Conservation (phyloP, 306 rosid genomes). For the Cicer chorassanicum region DNA sequence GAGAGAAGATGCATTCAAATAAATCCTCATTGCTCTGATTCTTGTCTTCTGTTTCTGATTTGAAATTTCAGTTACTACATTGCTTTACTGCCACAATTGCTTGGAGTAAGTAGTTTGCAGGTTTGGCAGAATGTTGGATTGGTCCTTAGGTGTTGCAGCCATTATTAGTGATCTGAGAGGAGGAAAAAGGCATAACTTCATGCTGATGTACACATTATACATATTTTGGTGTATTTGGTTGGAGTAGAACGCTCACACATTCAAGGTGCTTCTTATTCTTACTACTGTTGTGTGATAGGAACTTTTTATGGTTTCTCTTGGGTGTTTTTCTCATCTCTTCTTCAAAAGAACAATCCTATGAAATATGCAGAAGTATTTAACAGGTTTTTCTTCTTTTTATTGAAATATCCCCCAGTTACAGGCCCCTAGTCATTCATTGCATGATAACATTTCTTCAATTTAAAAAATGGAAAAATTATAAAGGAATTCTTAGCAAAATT, state of each 20-base stretch:
- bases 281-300: neutral
- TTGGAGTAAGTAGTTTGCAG: neutral
- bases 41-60: neutral
- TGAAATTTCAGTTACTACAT: neutral
- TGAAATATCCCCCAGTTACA: neutral
- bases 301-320: neutral
- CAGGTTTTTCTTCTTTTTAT: neutral
- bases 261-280: constrained; percentile 2
- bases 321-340: neutral
- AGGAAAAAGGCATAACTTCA: neutral
- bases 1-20: constrained; percentile 10
- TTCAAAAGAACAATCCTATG: neutral
- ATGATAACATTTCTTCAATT: neutral
- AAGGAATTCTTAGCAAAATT: neutral
- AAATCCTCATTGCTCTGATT: neutral
- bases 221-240: no score
- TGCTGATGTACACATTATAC: neutral
- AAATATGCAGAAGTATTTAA: neutral
- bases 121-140: neutral
- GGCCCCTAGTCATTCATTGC: neutral
- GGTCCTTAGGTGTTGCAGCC: neutral
- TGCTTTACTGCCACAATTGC: constrained; percentile 18
- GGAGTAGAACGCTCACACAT: neutral
- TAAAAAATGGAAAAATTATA: neutral
- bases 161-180: neutral